Base-by-base conservation (phyloP, 495 filamentous ascomycete genomes). In the Aspergillus campestris region DNA sequence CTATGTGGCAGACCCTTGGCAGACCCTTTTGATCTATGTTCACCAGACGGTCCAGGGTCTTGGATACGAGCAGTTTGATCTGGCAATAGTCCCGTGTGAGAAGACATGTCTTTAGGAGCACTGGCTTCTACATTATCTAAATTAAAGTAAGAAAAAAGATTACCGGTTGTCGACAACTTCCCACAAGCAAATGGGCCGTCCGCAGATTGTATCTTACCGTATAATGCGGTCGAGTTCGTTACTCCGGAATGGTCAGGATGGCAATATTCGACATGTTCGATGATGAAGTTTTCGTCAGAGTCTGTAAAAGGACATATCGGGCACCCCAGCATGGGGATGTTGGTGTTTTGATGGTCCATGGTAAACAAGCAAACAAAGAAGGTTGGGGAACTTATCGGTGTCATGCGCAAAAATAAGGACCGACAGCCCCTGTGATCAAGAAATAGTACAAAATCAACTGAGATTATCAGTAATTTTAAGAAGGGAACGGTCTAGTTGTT, bases 181-280 rank as follows among this genome's bases (percentile, higher is more conserved):
- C 82, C 83, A 60, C 88, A 94, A n/a, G 75, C 77, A 9, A 79
- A 72, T 1, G 84, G 79, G 52, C 90, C 95, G 37, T 39, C 31
- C 31, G 37, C 31, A 24, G 12, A 31, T 8, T 5, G 11, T 34
- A 33, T 5, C 15, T 44, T 44, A 33, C 59, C 32, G 57, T 51
- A 31, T 48, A 33, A 10, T 47, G 18, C 18, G 49, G 34, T 49
- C 42, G 45, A 40, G 35, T 37, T 14, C 62, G 18, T 24, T 24
- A 24, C 18, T 24, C 4, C 4, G 18, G 18, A 67, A 45, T 73
- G 73, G 48, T 77, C 72, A 37, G 73, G 73, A 34, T 78, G 73
- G 41, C 62, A 68, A 29, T 58, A 60, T 42, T 81, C 77, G 34
- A 84, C 69, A 54, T 84, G 81, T 13, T 80, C 60, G 14, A 62